Conservation (phyloP, 225 moss, liverwort and hornwort species). For the Lunularia cruciata region DNA sequence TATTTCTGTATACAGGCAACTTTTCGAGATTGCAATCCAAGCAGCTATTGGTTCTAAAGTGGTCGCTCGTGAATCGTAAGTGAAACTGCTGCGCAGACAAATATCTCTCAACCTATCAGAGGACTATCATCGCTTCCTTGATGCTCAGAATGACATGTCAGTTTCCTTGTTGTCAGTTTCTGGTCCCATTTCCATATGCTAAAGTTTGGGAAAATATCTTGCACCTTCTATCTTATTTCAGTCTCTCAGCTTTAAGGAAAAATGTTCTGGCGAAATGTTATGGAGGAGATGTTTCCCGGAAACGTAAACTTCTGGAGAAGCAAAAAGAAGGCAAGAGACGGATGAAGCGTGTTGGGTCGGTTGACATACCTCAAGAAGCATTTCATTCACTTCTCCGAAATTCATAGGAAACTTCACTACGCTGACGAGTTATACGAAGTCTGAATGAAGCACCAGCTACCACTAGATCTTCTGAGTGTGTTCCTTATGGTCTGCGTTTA, state of each 20-base stretch:
- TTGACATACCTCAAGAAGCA: slow-evolving; percentile 95
- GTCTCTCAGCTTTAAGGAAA: slow-evolving; percentile 84
- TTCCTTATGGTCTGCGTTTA: too few relatives aligned
- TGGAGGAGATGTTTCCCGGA: slow-evolving; percentile 89
- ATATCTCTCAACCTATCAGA: too few relatives aligned
- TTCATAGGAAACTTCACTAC: too few relatives aligned
- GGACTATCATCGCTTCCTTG: too few relatives aligned
- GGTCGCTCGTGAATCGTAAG: slow-evolving; percentile 90
- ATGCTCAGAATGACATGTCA: too few relatives aligned
- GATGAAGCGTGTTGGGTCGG: slow-evolving; percentile 93
- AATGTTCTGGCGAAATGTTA: slow-evolving; percentile 96
- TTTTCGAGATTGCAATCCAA: slow-evolving; percentile 92
- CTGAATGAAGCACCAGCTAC: too few relatives aligned
- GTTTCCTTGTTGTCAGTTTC: background rate
- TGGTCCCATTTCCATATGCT: background rate
- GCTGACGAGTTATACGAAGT: too few relatives aligned
- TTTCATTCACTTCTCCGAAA: slow-evolving; percentile 67
- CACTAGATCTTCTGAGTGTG: too few relatives aligned
- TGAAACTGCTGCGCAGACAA: background rate
- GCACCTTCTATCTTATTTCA: slow-evolving; percentile 33
- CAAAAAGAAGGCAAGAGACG: slow-evolving; percentile 96
- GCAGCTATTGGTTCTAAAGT: slow-evolving; percentile 89
- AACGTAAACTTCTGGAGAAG: slow-evolving; percentile 92
- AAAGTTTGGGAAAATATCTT: background rate
- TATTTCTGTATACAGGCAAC: slow-evolving; percentile 54